Conservation (phyloP, 176 grass and related monocot species). For the Musa beccarii region DNA sequence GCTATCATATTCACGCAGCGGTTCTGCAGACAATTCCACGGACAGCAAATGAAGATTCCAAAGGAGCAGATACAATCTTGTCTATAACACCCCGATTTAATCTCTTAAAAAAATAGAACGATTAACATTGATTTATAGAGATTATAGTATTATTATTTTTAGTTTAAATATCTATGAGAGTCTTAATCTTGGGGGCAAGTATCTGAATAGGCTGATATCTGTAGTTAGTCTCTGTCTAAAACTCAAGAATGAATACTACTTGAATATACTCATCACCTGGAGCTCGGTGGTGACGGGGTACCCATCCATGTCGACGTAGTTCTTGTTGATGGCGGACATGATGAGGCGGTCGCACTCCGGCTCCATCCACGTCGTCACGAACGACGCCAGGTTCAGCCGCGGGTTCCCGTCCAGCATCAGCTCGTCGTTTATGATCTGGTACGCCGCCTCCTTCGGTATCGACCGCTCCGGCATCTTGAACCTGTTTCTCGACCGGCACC, state of each 20-base stretch:
- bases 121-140: too few species aligned
- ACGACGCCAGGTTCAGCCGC: constrained; percentile 55
- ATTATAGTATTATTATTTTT: too few species aligned
- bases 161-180: too few species aligned
- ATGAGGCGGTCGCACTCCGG: constrained; percentile 1
- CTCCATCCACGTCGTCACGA: not conserved
- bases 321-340: not conserved
- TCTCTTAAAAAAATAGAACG: too few species aligned
- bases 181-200: too few species aligned
- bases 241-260: not conserved
- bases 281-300: not conserved
- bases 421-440: constrained; percentile 97
- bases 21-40: constrained; percentile 26
- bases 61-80: not conserved
- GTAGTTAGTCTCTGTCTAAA: too few species aligned
- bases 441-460: constrained; percentile 77
- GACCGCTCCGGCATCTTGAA: constrained; percentile 42
- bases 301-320: constrained; percentile 3
- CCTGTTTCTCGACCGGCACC: not conserved
- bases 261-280: not conserved
- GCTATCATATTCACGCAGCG: constrained; percentile 77
- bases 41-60: not conserved
- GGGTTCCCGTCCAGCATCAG: constrained; percentile 98
- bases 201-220: too few species aligned
- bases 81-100: too few species aligned